Conservation (phyloP, 2,329 filamentous ascomycete genomes). For the Alternaria metachromatica region DNA sequence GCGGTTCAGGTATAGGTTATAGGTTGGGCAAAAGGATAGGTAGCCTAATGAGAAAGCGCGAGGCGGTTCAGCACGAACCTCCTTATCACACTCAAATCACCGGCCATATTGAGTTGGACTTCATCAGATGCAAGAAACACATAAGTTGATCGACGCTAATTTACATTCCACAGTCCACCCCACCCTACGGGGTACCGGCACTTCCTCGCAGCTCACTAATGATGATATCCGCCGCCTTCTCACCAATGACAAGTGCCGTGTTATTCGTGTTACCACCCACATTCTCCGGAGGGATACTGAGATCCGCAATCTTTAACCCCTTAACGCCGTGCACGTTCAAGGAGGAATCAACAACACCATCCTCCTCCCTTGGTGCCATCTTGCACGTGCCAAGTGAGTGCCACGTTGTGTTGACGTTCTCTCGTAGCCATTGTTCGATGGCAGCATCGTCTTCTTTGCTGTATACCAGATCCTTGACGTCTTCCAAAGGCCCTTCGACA, state of each 20-base stretch:
- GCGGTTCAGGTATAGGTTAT: conserved; percentile 28
- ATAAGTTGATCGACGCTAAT: background rate
- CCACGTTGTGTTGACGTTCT: conserved; percentile 41
- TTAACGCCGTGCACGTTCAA: conserved; percentile 39
- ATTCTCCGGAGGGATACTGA: conserved; percentile 51
- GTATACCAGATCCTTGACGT: conserved; percentile 29
- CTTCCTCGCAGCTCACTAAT: conserved; percentile 17
- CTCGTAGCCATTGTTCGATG: conserved; percentile 52
- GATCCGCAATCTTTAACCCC: conserved; percentile 52
- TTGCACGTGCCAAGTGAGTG: conserved; percentile 43
- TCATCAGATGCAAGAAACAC: background rate
- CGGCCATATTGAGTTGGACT: background rate
- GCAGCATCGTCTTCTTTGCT: conserved; percentile 43
- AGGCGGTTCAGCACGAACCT: background rate
- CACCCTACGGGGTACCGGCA: background rate
- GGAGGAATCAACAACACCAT: conserved; percentile 36
- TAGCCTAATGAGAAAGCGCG: background rate
- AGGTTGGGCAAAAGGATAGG: background rate
- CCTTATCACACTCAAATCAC: background rate
- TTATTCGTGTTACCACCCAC: conserved; percentile 58
- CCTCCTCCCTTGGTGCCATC: conserved; percentile 40
- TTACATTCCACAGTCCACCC: background rate
- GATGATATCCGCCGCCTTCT: conserved; percentile 43
- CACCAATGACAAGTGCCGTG: conserved; percentile 50
- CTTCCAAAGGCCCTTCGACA: conserved; percentile 10